Conservation (phyloP, 106 monocot species). For the Triglochin maritima region DNA sequence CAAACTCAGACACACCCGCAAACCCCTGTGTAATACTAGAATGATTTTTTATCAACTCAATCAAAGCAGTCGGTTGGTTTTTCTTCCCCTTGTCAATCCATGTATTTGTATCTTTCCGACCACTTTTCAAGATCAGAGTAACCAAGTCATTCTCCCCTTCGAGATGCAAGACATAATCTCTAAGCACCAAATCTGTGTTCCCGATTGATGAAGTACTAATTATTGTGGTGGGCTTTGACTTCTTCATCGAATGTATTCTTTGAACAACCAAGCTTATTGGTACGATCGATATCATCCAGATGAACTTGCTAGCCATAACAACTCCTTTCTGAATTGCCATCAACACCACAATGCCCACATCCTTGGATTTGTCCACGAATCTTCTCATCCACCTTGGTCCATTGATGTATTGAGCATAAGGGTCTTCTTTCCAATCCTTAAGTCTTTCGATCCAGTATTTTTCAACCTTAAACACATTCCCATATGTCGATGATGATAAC, state of each 20-base stretch:
- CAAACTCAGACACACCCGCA: not conserved
- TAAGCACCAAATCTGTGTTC: not conserved
- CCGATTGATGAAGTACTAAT: not conserved
- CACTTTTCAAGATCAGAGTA: not conserved
- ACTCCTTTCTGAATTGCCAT: conserved; percentile 2
- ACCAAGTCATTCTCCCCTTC: conserved; percentile 14
- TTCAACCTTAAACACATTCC: not conserved
- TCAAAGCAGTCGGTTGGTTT: not conserved
- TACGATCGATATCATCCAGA: not conserved
- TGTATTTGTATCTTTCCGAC: not conserved
- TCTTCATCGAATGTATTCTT: too few species aligned
- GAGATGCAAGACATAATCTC: conserved; percentile 1
- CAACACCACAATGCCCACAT: not conserved
- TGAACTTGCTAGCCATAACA: conserved; percentile 2
- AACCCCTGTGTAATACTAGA: not conserved
- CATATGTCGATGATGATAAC: too few species aligned
- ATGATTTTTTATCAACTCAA: not conserved
- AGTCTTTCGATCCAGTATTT: conserved; percentile 4
- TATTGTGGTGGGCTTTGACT: too few species aligned
- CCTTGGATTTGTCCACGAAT: not conserved
- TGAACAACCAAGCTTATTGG: not conserved
- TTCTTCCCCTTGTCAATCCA: conserved; percentile 2
- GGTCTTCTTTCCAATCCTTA: not conserved
- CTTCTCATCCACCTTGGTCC: too few species aligned
- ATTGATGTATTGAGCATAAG: not conserved